These are phyloP conservation scores for Neofusicoccum sp. DNA, from an alignment of 2,329 filamentous ascomycete species.

Conservation along the genomic window DNA sequence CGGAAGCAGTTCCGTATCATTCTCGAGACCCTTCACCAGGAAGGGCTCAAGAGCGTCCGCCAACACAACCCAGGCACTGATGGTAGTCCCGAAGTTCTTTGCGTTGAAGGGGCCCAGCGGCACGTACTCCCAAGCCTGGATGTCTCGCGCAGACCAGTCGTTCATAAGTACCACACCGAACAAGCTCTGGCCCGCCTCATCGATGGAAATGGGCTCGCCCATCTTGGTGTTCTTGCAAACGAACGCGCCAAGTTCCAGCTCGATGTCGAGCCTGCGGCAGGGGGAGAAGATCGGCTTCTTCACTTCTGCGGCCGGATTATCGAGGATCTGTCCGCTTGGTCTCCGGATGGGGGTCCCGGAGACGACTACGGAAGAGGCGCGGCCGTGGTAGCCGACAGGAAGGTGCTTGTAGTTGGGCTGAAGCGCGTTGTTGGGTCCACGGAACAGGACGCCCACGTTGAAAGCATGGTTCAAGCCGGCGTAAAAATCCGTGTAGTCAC, in stretches of 20 bases:
- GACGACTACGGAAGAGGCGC: conserved; percentile 73
- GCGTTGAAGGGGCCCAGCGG: conserved; percentile 80
- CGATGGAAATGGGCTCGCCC: conserved; percentile 65
- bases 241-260: conserved; percentile 79
- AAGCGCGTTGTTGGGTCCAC: conserved; percentile 71
- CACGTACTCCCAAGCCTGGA: conserved; percentile 83
- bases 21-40: conserved; percentile 57
- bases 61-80: conserved; percentile 78
- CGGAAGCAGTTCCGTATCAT: conserved; percentile 58
- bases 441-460: conserved; percentile 71
- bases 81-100: conserved; percentile 80
- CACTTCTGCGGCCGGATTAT: conserved; percentile 62
- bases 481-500: conserved; percentile 87
- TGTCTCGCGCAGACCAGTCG: conserved; percentile 83
- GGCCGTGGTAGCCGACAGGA: conserved; percentile 80
- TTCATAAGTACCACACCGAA: conserved; percentile 85
- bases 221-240: conserved; percentile 66
- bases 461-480: conserved; percentile 78
- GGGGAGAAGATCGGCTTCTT: conserved; percentile 67
- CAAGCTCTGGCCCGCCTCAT: conserved; percentile 68
- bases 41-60: conserved; percentile 75
- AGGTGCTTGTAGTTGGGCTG: conserved; percentile 82
- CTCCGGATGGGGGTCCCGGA: conserved; percentile 74
- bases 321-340: conserved; percentile 73
- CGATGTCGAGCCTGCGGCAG: conserved; percentile 71